Evolutionary conservation across 768 basidiomycete species (phyloP), one percentile per base, ranked within the genome.

Genomic region (Podaxis rugospora): DNA sequence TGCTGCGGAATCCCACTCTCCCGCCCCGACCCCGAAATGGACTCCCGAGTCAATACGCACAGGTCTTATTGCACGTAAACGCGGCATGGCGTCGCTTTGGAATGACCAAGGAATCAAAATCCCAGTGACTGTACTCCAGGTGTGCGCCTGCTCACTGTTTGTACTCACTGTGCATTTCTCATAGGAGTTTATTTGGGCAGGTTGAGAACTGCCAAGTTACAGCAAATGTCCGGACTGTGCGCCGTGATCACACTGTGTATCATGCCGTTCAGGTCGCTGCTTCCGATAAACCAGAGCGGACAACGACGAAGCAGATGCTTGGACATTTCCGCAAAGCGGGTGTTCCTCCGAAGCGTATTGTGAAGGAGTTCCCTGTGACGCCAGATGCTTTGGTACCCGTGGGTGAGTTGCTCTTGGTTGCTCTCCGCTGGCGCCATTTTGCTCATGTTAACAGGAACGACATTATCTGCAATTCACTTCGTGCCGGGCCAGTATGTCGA

Each of bases 401-500:
- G 35, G 97, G 95, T 92, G 67, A 65, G 92, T 72, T 62, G 9
- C 13, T 5, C 46, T 44, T 58, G 2, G 21, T n/a, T 11, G 11
- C 32, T 21, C 13, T 11, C 18, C 7, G 16, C 23, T 11, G 6
- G 2, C 9, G 23, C 3, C 40, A 7, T 6, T 21, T 53, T 18
- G 7, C 44, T 63, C 7, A 56, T 37, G 39, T 56, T 5, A 2
- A 18, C 63, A 95, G 94, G 96, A 32, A 95, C 95, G 0, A 90
- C 86, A 11, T 69, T 99, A 40, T 94, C 91, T 51, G 93, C 95
- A 0, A 81, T 90, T 46, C 97, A 99, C 72, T 98, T 96, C 67
- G 97, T 98, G 6, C 97, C 97, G 0, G 97, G 97, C 0, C 97
- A 99, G 71, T 93, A 81, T 69, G 93, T 98, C 11, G 96, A 98